Conservation (phyloP, 2,329 filamentous ascomycete species). For the Colletotrichum orchidophilum region DNA sequence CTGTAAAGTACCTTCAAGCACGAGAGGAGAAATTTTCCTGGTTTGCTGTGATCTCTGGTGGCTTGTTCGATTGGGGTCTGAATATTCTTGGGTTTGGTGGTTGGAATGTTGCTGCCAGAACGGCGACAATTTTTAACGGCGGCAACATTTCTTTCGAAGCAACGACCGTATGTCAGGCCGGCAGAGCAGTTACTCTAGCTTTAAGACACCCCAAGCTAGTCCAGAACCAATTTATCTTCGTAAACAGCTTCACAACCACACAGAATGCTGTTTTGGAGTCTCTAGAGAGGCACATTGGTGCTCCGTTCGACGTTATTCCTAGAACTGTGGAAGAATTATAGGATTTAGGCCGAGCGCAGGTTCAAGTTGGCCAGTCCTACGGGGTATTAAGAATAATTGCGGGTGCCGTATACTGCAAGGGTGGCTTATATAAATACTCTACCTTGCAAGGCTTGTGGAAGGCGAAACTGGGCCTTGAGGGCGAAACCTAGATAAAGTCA, state of each 20-base stretch:
- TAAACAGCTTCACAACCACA: slow-evolving; percentile 55
- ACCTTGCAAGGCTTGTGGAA: not conserved
- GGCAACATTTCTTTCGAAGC: slow-evolving; percentile 1
- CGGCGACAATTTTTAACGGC: slow-evolving; percentile 4
- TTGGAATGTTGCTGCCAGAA: slow-evolving; percentile 1
- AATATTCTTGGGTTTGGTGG: not conserved
- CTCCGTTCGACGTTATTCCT: slow-evolving; percentile 58
- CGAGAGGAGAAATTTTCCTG: not conserved
- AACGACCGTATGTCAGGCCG: not conserved
- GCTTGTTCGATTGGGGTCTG: slow-evolving; percentile 7
- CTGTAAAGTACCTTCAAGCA: not conserved
- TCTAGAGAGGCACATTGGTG: slow-evolving; percentile 61
- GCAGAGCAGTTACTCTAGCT: not conserved
- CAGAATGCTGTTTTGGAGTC: slow-evolving; percentile 65
- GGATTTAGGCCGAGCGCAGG: not conserved
- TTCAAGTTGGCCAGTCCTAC: not conserved
- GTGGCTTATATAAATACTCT: not conserved
- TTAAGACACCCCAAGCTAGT: not conserved
- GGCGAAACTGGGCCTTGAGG: not conserved
- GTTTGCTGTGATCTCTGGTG: not conserved
- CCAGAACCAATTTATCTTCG: not conserved
- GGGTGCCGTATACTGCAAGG: not conserved
- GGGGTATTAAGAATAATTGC: slow-evolving; percentile 1
- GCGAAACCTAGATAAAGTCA: not conserved
- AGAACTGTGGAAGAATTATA: not conserved